Evolutionary conservation across 73 alveolate species (phyloP).

Genomic region (Tetrahymena elliotti): DNA sequence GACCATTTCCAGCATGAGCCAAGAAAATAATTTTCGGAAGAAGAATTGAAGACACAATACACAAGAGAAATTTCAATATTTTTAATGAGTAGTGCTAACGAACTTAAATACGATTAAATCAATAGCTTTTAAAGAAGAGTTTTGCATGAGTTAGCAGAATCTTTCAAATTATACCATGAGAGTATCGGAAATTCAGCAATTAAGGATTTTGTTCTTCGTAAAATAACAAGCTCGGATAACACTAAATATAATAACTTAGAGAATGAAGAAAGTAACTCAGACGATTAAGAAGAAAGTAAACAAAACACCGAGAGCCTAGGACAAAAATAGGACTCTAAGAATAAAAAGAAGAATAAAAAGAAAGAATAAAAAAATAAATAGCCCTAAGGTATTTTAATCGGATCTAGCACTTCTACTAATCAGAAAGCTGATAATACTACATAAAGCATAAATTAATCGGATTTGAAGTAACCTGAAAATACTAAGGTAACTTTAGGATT

Average conservation of each 20-base stretch:
- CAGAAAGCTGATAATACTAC: not conserved
- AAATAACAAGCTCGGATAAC: not conserved
- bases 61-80: not conserved
- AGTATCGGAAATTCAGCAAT: constrained; percentile 41
- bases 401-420: not conserved
- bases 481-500: not conserved
- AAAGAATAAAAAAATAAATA: not conserved
- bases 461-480: not conserved
- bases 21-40: constrained; percentile 16
- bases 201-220: constrained; percentile 16
- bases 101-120: constrained; percentile 12
- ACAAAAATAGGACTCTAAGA: not conserved
- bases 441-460: not conserved
- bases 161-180: constrained; percentile 41
- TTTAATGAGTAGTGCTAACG: not conserved
- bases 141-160: constrained; percentile 57
- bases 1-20: not conserved
- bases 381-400: not conserved
- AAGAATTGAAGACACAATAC: constrained; percentile 11
- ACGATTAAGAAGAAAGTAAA: constrained; percentile 36
- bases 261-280: not conserved
- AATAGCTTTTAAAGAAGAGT: constrained; percentile 51
- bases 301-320: not conserved
- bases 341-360: not conserved
- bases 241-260: constrained; percentile 4